Evolutionary conservation across 805 yeast species (phyloP).

Genomic region (Ascoidea asiatica): DNA sequence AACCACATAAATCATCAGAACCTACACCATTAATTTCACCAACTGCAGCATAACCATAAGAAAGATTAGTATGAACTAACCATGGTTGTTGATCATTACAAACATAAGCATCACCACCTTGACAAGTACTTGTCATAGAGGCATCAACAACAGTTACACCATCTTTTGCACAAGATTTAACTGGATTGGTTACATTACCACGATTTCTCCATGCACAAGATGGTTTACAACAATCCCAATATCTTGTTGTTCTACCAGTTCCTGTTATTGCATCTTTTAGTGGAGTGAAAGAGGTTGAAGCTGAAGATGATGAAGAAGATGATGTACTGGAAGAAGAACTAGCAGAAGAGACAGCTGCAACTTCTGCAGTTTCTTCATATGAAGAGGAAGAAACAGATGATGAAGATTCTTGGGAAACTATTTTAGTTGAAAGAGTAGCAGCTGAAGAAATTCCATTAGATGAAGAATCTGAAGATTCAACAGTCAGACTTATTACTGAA

Average conservation of each 20-base stretch:
- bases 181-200: constrained; percentile 1
- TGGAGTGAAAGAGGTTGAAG: neutral
- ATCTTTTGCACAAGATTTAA: constrained; percentile 4
- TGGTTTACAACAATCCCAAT: constrained; percentile 8
- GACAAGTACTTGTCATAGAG: constrained; percentile 3
- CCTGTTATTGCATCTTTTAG: constrained; percentile 4
- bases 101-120: constrained; percentile 7
- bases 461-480: too few relatives aligned
- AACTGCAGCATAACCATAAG: constrained; percentile 6
- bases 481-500: too few relatives aligned
- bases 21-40: constrained; percentile 1
- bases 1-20: constrained; percentile 2
- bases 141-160: constrained; percentile 3
- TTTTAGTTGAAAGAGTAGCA: neutral
- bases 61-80: constrained; percentile 1
- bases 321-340: neutral
- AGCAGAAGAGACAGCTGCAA: too few relatives aligned
- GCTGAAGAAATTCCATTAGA: neutral
- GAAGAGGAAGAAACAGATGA: too few relatives aligned
- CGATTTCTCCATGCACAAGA: constrained; percentile 5
- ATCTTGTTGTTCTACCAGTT: constrained; percentile 4
- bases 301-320: neutral
- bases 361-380: too few relatives aligned
- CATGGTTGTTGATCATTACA: constrained; percentile 8
- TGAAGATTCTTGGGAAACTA: too few relatives aligned